A percentile compares a stretch with the other conserved stretches of the same genome.
Evolutionary conservation across 1,284 basidiomycete species (phyloP).

Genomic region (Earliella scabrosa): DNA sequence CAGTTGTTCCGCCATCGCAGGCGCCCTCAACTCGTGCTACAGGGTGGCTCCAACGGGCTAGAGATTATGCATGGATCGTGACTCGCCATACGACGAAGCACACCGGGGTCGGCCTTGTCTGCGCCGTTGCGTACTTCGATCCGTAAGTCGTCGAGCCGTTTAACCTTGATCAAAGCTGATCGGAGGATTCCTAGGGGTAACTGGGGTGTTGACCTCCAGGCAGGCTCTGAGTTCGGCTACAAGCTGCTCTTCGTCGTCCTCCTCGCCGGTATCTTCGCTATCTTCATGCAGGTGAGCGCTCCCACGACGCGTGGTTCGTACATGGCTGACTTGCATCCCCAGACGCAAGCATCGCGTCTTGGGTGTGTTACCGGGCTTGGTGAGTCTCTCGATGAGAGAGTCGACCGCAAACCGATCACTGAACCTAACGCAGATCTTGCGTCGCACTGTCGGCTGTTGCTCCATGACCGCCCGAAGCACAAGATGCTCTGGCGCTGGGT

Average conservation of each 20-base stretch:
- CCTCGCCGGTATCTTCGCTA: slow-evolving; percentile 81
- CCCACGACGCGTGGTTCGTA: too few species aligned
- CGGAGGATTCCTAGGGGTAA: slow-evolving; percentile 74
- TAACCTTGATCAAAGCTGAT: too few species aligned
- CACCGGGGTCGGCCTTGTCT: slow-evolving; percentile 53
- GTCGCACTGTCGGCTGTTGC: slow-evolving; percentile 73
- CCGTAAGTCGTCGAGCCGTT: too few species aligned
- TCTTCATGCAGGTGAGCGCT: slow-evolving; percentile 68
- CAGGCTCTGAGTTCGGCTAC: slow-evolving; percentile 82
- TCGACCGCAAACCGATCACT: not conserved
- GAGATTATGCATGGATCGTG: slow-evolving; percentile 22
- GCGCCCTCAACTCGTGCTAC: not conserved
- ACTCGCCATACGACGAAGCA: slow-evolving; percentile 47
- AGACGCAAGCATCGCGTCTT: slow-evolving; percentile 65
- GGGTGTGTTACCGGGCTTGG: slow-evolving; percentile 75
- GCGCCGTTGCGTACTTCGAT: slow-evolving; percentile 59
- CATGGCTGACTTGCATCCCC: too few species aligned
- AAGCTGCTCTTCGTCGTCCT: slow-evolving; percentile 87
- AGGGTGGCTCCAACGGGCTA: slow-evolving; percentile 1
- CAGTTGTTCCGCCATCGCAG: not conserved
- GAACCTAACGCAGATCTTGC: slow-evolving; percentile 55
- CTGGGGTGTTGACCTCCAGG: slow-evolving; percentile 78
- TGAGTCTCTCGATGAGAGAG: slow-evolving; percentile 42
- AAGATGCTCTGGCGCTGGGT: slow-evolving; percentile 65
- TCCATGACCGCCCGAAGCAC: slow-evolving; percentile 69